A percentile compares a stretch with the other conserved stretches of the same genome.
phyloP scores from a whole-genome alignment of 371 early-diverging fungal genomes.

The Mucor plumbeus region DNA sequence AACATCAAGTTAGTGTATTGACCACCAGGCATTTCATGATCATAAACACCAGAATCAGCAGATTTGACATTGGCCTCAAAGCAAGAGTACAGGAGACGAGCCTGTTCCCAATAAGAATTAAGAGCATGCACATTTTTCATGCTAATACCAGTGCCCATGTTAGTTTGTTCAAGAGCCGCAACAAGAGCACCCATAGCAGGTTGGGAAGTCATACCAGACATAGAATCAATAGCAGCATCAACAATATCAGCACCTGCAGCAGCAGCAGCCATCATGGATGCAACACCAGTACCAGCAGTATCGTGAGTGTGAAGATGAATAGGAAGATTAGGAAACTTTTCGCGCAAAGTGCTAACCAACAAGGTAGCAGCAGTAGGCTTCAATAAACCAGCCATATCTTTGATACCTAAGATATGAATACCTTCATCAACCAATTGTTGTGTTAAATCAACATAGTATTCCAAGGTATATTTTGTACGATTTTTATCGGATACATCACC shows the following conservation, averaged over 20 bases:
- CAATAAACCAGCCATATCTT: constrained; percentile 97
- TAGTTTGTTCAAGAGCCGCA: constrained; percentile 78
- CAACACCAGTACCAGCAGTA: constrained; percentile 96
- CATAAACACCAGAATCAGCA: constrained; percentile 90
- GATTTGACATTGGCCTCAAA: constrained; percentile 91
- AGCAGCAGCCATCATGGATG: constrained; percentile 90
- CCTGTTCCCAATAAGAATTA: constrained; percentile 96
- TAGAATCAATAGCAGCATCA: constrained; percentile 90
- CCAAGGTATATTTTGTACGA: constrained; percentile 78
- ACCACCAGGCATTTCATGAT: constrained; percentile 96
- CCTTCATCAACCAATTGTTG: constrained; percentile 88
- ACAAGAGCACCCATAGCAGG: constrained; percentile 96
- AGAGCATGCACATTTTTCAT: constrained; percentile 77
- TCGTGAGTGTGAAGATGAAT: constrained; percentile 98
- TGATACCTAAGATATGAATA: constrained; percentile 93
- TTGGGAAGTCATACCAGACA: constrained; percentile 97
- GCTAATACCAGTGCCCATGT: constrained; percentile 82
- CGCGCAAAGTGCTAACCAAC: constrained; percentile 82
- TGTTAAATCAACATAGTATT: constrained; percentile 93
- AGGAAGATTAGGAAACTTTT: constrained; percentile 88
- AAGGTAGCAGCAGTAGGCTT: constrained; percentile 89
- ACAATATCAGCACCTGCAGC: constrained; percentile 95
- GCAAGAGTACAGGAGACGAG: constrained; percentile 90
- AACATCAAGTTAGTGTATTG: constrained; percentile 97
- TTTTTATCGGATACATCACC: constrained; percentile 90